Evolutionary conservation across 2,329 filamentous ascomycete species (phyloP), one percentile per base, ranked within the genome.

Genomic region (Calonectria naviculata): DNA sequence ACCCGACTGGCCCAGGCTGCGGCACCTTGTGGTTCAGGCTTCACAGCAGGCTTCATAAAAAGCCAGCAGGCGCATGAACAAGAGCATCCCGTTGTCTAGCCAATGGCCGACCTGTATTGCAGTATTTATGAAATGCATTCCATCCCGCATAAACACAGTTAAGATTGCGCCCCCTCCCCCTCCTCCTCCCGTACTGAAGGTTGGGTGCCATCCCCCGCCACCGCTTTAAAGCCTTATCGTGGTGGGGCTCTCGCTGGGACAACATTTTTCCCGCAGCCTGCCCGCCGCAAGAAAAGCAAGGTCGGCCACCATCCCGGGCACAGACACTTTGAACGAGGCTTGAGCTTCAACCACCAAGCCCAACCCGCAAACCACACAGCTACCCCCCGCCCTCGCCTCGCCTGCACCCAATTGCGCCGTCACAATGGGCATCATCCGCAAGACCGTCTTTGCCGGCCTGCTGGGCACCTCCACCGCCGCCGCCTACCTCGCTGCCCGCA

Each of bases 341-440:
- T 49, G 44, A 63, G 41, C 13, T 28, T 44, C 36, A 38, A 42
- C n/a, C n/a, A n/a, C n/a, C 31, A 31, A n/a, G 42, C 10, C 58
- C 47, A 52, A 44, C 58, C 26, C 21, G 26, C 26, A 21, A 21
- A 38, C 58, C 36, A 31, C 9, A 31, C 9, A 42, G 8, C n/a
- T 13, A 24, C 31, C 41, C 28, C 63, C 56, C 6, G 15, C 12
- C 26, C 29, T 4, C 9, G 29, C 28, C 28, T 42, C 47, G 13
- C n/a, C n/a, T n/a, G n/a, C n/a, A n/a, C 21, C n/a, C 62, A 44
- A 19, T 29, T 46, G 62, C 8, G 1, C 41, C 17, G 6, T 54
- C 58, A 77, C 56, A n/a, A 91, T 91, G 89, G 88, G 88, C n/a
- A 78, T 91, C 74, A 81, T 90, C 64, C 84, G 83, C 44, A 85